Base-by-base conservation (phyloP, 169 alveolate genomes). In the Plasmodium knowlesi region DNA sequence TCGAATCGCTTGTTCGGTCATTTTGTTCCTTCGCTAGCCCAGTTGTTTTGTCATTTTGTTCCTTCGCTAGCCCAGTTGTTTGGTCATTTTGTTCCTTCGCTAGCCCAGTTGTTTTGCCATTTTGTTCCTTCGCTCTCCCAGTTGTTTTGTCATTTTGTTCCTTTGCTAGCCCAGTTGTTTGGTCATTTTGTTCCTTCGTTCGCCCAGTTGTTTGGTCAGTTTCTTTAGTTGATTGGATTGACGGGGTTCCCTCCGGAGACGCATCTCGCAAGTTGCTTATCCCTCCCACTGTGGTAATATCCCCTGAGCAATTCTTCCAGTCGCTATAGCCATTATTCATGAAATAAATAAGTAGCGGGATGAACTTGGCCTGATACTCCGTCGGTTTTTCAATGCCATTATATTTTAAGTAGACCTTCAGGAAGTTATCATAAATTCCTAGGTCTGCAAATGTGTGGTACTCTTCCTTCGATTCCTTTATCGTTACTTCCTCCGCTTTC, bases 341-440 rank as follows among this genome's bases (percentile, higher is more conserved):
- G 41, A 86, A 86, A 41, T 53, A 76, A 0, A 86, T 41, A 3
- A 86, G 39, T 2, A 86, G 37, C 22, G 93, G 93, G 19, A 86
- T 86, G 61, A 39, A 74, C 70, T 74, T 86, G 25, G 30, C 50
- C 43, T 86, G 93, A 8, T 86, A 53, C 12, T 74, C 43, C 6
- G 93, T 86, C 5, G 93, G 46, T 28, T 28, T 74, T 30, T 86
- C 32, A n/a, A 86, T 86, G 5, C 79, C 70, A 37, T 85, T 85
- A 41, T 85, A 85, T 50, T 76, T 85, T 28, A 85, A 85, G 79
- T 85, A 85, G n/a, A 74, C 85, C 5, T 85, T 85, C 22, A 85
- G 79, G 67, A 85, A 85, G 19, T 85, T 54, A 16, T 85, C 93
- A 19, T 39, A 85, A 8, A 85, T 85, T 2, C 93, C 93, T 19